These are phyloP conservation scores for Castanospermum australe DNA, from an alignment of 306 rosid species.

Conservation along the genomic window DNA sequence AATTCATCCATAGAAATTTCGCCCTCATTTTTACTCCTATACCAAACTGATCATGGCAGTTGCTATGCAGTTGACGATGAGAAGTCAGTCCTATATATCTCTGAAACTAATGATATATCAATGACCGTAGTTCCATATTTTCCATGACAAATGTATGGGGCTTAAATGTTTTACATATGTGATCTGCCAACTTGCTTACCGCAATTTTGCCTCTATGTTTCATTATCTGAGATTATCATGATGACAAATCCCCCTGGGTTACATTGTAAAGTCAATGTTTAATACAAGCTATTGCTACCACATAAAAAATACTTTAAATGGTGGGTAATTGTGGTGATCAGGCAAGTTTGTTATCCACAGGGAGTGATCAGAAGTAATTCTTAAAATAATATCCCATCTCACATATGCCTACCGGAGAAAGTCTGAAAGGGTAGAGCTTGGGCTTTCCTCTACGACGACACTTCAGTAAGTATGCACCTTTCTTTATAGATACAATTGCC, in stretches of 20 bases:
- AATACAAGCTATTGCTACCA: too few species aligned
- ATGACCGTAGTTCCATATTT: not conserved
- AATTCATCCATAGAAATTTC: too few species aligned
- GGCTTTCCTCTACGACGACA: conserved; percentile 81
- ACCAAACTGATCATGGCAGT: too few species aligned
- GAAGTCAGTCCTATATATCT: not conserved
- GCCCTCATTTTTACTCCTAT: too few species aligned
- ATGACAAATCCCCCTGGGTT: too few species aligned
- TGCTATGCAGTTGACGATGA: not conserved
- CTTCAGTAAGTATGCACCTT: conserved; percentile 79
- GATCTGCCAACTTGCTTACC: not conserved
- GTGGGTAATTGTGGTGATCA: too few species aligned
- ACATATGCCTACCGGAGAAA: conserved; percentile 58
- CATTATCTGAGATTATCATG: not conserved
- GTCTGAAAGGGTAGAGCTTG: conserved; percentile 75
- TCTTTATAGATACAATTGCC: conserved; percentile 85
- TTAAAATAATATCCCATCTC: not conserved
- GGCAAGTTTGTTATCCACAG: not conserved
- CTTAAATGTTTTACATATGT: not conserved
- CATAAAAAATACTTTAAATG: too few species aligned
- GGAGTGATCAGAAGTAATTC: not conserved
- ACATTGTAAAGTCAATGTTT: too few species aligned
- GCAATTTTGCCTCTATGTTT: too few species aligned
- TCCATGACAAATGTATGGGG: not conserved
- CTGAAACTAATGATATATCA: not conserved